Base-by-base conservation (phyloP, 257 asterid species). In the Gynochthodes officinalis region DNA sequence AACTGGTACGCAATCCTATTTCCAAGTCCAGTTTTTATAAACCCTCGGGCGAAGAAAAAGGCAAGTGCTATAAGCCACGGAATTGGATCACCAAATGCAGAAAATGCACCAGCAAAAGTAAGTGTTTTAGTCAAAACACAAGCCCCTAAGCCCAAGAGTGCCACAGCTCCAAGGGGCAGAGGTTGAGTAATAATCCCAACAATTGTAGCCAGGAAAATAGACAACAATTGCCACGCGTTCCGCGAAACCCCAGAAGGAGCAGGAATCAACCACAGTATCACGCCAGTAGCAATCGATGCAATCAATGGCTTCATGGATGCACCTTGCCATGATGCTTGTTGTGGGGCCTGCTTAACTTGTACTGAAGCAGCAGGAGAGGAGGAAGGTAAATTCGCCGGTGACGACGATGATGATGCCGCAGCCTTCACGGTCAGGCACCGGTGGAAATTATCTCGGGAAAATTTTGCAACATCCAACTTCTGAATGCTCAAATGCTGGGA, bases 41-140 rank as follows among this genome's bases (percentile, higher is more conserved):
- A 94, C 61, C 99, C 99, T 33, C 99, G 78, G 0, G 99, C 97
- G 52, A 94, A 94, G 71, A 94, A 94, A 87, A 94, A 94, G 0
- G 97, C 99, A 7, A 94, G 79, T 0, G 99, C 99, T 61, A 94
- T 94, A 59, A 94, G 42, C 97, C 99, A 94, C 6, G 99, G 99
- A 5, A 94, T 91, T 0, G 99, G 99, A 64, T 94, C 99, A 0
- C 99, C 97, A 33, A 94, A 94, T 2, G 99, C 99, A 11, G 99
- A 94, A 61, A 94, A 94, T 0, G 97, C 97, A 21, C 92, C 96
- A 12, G 97, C 92, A 72, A 94, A 94, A 0, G 97, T 86, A 0
- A 94, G 88, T 19, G 99, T 94, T 77, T 89, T 94, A 0, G 97
- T 94, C 6, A 91, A 43, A 25, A 94, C 99, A 64, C 90, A 86